phyloP scores from a whole-genome alignment of 495 filamentous ascomycete genomes.

The Trichoderma asperelloides region DNA sequence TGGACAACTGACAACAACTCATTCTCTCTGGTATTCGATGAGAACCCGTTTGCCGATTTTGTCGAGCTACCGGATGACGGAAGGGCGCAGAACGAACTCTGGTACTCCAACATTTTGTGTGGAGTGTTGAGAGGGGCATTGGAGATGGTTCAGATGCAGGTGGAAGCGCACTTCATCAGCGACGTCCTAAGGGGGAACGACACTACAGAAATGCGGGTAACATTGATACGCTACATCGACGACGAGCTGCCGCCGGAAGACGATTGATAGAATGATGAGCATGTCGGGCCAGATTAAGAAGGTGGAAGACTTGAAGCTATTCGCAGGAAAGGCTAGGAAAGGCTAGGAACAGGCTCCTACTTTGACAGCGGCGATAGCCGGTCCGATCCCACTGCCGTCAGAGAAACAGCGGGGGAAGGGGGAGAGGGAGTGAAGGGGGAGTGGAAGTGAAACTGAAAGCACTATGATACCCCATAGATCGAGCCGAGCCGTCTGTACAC shows the following conservation, averaged over 20 bases:
- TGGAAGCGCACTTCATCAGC: conserved; percentile 94
- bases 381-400: background rate
- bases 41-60: conserved; percentile 94
- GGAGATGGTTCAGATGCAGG: conserved; percentile 99
- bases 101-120: conserved; percentile 97
- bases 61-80: conserved; percentile 96
- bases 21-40: conserved; percentile 92
- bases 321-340: background rate
- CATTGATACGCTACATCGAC: conserved; percentile 88
- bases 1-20: conserved; percentile 94
- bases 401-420: background rate
- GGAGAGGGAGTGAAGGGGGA: too few relatives aligned
- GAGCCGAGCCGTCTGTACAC: background rate
- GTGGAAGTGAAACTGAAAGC: background rate
- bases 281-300: background rate
- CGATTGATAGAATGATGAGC: conserved; percentile 44
- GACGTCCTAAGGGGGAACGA: conserved; percentile 91
- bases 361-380: background rate
- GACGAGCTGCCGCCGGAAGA: conserved; percentile 97
- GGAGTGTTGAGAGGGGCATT: conserved; percentile 83
- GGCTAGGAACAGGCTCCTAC: background rate
- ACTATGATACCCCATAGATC: background rate
- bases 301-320: background rate
- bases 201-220: conserved; percentile 93
- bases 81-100: conserved; percentile 88